Evolutionary conservation across 768 basidiomycete genomes (phyloP).

Genomic region (Krasilnikovozyma curviuscula): DNA sequence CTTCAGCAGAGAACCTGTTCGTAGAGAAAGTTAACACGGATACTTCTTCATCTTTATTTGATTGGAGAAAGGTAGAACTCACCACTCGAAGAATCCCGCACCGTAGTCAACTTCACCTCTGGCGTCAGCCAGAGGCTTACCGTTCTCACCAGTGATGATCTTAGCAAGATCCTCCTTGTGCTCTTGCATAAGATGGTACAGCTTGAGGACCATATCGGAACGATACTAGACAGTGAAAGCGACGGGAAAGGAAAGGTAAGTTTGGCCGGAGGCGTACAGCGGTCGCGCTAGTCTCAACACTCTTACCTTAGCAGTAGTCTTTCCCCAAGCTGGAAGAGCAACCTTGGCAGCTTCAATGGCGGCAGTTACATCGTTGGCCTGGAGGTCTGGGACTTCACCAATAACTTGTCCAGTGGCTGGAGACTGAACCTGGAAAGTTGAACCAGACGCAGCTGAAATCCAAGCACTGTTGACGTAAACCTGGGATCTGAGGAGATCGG

Average conservation of each 20-base stretch:
- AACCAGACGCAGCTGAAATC: conserved; percentile 12
- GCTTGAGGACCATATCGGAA: conserved; percentile 63
- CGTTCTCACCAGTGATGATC: conserved; percentile 69
- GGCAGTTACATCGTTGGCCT: conserved; percentile 8
- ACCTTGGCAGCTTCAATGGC: conserved; percentile 64
- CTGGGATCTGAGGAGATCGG: conserved; percentile 13
- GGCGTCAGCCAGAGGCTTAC: conserved; percentile 68
- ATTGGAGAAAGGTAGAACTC: not conserved
- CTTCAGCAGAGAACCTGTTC: conserved; percentile 54
- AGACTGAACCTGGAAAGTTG: conserved; percentile 16
- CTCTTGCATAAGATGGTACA: conserved; percentile 58
- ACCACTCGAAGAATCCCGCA: conserved; percentile 52
- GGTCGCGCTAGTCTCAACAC: not conserved
- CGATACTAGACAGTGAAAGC: conserved; percentile 36
- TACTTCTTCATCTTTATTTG: not conserved
- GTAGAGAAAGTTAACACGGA: not conserved
- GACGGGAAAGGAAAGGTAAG: conserved; percentile 11
- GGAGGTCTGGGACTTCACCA: conserved; percentile 8
- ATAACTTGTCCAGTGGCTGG: conserved; percentile 16
- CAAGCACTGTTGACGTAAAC: conserved; percentile 19
- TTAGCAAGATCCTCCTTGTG: conserved; percentile 70
- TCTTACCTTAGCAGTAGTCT: conserved; percentile 63
- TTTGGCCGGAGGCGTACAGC: conserved; percentile 1
- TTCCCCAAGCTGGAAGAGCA: conserved; percentile 70
- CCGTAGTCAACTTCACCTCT: conserved; percentile 76